Evolutionary conservation across 1,284 basidiomycete species (phyloP).

Genomic region (Pterula multifida): DNA sequence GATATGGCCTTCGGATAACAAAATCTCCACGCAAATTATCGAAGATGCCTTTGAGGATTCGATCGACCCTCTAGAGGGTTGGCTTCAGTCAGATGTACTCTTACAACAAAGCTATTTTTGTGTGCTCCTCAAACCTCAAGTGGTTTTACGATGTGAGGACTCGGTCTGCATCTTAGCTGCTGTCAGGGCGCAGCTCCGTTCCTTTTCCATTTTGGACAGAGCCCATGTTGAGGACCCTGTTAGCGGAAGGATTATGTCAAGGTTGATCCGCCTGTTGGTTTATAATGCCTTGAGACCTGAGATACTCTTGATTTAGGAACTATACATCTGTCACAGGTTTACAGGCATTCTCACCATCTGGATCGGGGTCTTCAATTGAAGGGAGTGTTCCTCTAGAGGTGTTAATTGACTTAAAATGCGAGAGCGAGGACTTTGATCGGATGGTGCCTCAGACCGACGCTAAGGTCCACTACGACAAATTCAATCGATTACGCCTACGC

Average conservation of each 20-base stretch:
- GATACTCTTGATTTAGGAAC: constrained; percentile 32
- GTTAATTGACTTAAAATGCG: constrained; percentile 73
- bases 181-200: constrained; percentile 72
- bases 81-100: constrained; percentile 51
- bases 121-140: constrained; percentile 84
- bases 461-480: constrained; percentile 84
- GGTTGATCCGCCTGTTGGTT: constrained; percentile 32
- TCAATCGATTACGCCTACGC: constrained; percentile 81
- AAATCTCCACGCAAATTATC: constrained; percentile 30
- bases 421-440: constrained; percentile 77
- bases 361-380: constrained; percentile 18
- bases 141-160: constrained; percentile 65
- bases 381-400: constrained; percentile 77
- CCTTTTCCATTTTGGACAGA: constrained; percentile 75
- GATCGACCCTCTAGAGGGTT: constrained; percentile 56
- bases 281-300: not conserved
- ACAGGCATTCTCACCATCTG: constrained; percentile 78
- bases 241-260: constrained; percentile 77
- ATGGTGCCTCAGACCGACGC: constrained; percentile 86
- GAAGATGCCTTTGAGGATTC: constrained; percentile 17
- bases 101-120: constrained; percentile 67
- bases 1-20: constrained; percentile 42
- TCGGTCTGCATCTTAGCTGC: constrained; percentile 68
- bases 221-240: constrained; percentile 75
- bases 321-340: constrained; percentile 70